A percentile compares a stretch with the other conserved stretches of the same genome.
Conservation (phyloP, 2,329 filamentous ascomycete species). For the Trichoderma oligosporum region DNA sequence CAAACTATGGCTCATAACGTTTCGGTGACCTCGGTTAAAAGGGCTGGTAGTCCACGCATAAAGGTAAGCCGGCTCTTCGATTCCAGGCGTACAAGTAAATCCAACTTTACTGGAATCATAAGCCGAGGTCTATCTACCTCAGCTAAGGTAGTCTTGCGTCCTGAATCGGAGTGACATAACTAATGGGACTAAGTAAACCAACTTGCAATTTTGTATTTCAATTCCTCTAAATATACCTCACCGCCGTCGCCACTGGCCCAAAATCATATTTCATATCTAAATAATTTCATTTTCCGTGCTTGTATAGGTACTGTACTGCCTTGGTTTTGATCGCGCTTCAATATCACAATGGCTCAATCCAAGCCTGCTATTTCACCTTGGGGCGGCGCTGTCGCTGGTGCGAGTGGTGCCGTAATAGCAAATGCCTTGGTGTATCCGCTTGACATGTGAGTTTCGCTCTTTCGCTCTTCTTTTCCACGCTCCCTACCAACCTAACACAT, state of each 20-base stretch:
- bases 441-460: constrained; percentile 69
- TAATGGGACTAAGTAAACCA: neutral
- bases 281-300: neutral
- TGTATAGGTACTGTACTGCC: too few species aligned
- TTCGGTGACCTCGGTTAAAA: constrained; percentile 12
- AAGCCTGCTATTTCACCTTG: constrained; percentile 80
- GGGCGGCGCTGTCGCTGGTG: constrained; percentile 88
- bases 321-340: neutral
- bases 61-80: neutral
- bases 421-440: constrained; percentile 95
- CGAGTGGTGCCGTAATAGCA: constrained; percentile 86
- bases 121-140: constrained; percentile 17
- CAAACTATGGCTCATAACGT: too few species aligned
- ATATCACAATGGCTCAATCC: constrained; percentile 53
- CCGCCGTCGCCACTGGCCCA: neutral
- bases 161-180: constrained; percentile 16
- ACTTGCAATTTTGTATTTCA: neutral
- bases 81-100: neutral
- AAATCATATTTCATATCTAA: neutral
- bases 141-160: constrained; percentile 11
- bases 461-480: neutral
- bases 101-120: neutral
- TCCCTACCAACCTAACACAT: neutral
- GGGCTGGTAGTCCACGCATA: neutral
- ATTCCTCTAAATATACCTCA: neutral